These are phyloP conservation scores for Nicotiana knightiana DNA, from an alignment of 257 asterid genomes.

Conservation along the genomic window DNA sequence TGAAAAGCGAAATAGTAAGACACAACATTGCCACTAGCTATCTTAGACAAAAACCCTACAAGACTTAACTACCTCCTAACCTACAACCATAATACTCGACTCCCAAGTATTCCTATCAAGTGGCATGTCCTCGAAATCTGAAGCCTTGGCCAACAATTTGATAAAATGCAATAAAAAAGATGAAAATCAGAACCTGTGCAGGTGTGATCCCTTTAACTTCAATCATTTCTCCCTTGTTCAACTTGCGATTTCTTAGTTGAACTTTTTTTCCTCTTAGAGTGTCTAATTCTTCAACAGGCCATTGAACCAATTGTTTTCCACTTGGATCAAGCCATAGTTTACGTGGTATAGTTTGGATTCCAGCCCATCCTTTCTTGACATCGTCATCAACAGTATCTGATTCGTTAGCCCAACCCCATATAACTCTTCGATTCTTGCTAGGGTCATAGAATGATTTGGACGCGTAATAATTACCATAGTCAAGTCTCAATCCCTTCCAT, in stretches of 20 bases:
- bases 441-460: conserved; percentile 21
- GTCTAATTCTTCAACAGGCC: conserved; percentile 43
- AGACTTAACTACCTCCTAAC: no score
- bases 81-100: no score
- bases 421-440: conserved; percentile 13
- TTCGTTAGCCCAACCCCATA: conserved; percentile 32
- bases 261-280: conserved; percentile 27
- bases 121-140: no score
- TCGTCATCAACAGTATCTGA: conserved; percentile 18
- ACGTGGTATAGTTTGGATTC: conserved; percentile 33
- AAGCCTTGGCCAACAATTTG: no score
- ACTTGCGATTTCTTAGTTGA: conserved; percentile 14
- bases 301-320: conserved; percentile 39
- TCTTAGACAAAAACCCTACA: no score
- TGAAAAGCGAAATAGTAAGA: no score
- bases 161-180: not conserved
- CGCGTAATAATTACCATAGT: conserved; percentile 28
- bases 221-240: conserved; percentile 16
- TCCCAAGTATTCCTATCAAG: no score
- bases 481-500: conserved; percentile 18
- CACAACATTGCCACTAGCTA: no score
- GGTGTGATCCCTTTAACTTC: conserved; percentile 42
- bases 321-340: conserved; percentile 30
- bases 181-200: conserved; percentile 29
- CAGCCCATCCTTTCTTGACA: conserved; percentile 25